Evolutionary conservation across 805 yeast genomes (phyloP).

Genomic region (Candida taoyuanica): DNA sequence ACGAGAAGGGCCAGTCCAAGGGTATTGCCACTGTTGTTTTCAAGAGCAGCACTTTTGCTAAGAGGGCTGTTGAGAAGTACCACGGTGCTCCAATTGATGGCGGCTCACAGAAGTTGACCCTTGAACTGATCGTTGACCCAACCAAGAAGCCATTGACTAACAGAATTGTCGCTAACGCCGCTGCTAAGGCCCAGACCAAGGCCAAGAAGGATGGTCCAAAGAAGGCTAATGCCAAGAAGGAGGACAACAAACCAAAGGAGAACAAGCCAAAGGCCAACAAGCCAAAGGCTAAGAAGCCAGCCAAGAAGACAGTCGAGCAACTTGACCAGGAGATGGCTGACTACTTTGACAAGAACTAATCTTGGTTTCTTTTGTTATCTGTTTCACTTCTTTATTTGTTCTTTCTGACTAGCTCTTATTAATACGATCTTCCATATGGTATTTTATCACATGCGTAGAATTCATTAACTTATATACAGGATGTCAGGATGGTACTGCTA

Average conservation of each 20-base stretch:
- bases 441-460: neutral
- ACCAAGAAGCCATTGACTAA: slow-evolving; percentile 67
- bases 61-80: slow-evolving; percentile 73
- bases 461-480: neutral
- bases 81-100: slow-evolving; percentile 93
- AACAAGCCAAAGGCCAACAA: slow-evolving; percentile 14
- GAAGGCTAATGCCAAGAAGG: slow-evolving; percentile 13
- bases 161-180: slow-evolving; percentile 56
- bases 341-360: slow-evolving; percentile 60
- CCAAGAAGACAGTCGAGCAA: slow-evolving; percentile 81
- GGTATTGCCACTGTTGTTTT: slow-evolving; percentile 90
- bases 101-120: slow-evolving; percentile 70
- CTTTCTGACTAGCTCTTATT: neutral
- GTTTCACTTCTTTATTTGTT: slow-evolving; percentile 1
- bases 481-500: neutral
- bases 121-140: slow-evolving; percentile 85
- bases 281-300: slow-evolving; percentile 36
- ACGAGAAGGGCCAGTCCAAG: slow-evolving; percentile 82
- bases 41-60: slow-evolving; percentile 63
- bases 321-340: slow-evolving; percentile 98
- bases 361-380: slow-evolving; percentile 7
- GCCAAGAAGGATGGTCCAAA: slow-evolving; percentile 20
- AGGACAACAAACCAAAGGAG: slow-evolving; percentile 11
- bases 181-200: slow-evolving; percentile 11
- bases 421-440: neutral